These are phyloP conservation scores for Starmera quercuum DNA, from an alignment of 805 yeast species.

Conservation along the genomic window DNA sequence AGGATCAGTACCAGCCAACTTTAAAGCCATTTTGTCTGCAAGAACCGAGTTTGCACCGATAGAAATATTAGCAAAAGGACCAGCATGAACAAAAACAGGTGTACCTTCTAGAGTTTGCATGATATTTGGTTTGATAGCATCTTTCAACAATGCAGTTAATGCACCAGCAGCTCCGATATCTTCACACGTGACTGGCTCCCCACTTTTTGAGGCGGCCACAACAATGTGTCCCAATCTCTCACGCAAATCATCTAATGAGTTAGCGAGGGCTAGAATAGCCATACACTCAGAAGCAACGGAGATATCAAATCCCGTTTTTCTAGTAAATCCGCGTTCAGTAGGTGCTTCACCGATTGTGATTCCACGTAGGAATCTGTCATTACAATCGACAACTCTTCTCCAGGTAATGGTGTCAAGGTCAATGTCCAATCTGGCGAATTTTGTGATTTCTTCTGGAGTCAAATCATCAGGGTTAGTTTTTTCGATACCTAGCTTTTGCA, in stretches of 20 bases:
- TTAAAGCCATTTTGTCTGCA: constrained; percentile 89
- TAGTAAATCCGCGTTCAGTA: constrained; percentile 82
- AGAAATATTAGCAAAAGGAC: constrained; percentile 95
- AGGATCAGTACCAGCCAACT: constrained; percentile 61
- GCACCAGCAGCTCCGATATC: constrained; percentile 97
- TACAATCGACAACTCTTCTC: constrained; percentile 90
- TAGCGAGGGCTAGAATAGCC: constrained; percentile 89
- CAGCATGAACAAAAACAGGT: constrained; percentile 96
- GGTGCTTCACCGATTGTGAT: constrained; percentile 88
- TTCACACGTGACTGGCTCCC: constrained; percentile 86
- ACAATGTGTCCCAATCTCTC: constrained; percentile 84
- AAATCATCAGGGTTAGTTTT: constrained; percentile 76
- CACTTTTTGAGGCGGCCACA: constrained; percentile 68
- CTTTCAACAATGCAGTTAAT: constrained; percentile 86
- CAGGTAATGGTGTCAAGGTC: constrained; percentile 88
- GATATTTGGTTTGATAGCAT: constrained; percentile 91
- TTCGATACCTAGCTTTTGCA: constrained; percentile 71
- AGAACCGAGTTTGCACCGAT: constrained; percentile 94
- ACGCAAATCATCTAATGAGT: constrained; percentile 75
- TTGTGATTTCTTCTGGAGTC: constrained; percentile 64
- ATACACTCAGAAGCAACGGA: constrained; percentile 94
- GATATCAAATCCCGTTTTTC: constrained; percentile 90
- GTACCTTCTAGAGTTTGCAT: constrained; percentile 98
- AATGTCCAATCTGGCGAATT: constrained; percentile 78
- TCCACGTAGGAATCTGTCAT: constrained; percentile 86